Conservation (phyloP, 495 filamentous ascomycete genomes). For the Penicillium cinerascens region DNA sequence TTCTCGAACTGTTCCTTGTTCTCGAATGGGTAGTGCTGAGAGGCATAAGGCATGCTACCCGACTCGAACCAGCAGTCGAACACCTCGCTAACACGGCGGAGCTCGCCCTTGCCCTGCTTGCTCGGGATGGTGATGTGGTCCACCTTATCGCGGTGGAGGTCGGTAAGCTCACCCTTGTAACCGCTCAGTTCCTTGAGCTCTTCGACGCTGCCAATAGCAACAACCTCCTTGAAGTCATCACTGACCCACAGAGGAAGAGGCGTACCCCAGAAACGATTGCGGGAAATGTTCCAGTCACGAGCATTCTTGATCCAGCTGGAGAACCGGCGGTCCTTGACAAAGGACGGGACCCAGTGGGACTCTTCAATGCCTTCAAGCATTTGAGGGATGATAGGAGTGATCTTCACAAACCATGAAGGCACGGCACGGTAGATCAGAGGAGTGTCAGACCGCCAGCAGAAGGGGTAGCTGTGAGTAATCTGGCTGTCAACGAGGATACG, state of each 20-base stretch:
- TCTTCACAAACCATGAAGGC: conserved; percentile 92
- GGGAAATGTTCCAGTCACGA: conserved; percentile 95
- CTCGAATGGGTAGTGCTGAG: conserved; percentile 92
- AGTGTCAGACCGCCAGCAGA: conserved; percentile 94
- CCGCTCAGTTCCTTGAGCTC: conserved; percentile 88
- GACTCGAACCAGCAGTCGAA: conserved; percentile 98
- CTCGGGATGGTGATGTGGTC: conserved; percentile 96
- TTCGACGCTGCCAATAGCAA: conserved; percentile 81
- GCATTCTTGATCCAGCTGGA: conserved; percentile 83
- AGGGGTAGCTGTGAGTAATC: conserved; percentile 90
- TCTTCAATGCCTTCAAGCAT: conserved; percentile 88
- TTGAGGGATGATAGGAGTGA: conserved; percentile 77
- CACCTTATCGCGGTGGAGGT: conserved; percentile 92
- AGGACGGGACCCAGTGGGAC: conserved; percentile 90
- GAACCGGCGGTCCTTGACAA: conserved; percentile 91
- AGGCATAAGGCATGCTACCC: conserved; percentile 95
- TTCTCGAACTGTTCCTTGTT: conserved; percentile 78
- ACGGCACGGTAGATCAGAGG: conserved; percentile 94
- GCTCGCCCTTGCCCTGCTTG: conserved; percentile 78
- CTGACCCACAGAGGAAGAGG: conserved; percentile 91
- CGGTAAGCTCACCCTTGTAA: conserved; percentile 77
- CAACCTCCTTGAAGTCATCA: conserved; percentile 78
- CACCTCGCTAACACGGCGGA: conserved; percentile 82
- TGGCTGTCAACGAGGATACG: conserved; percentile 85
- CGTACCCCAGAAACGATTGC: conserved; percentile 97